Conservation (phyloP, 2,329 filamentous ascomycete genomes). For the Ascomycota sp. region DNA sequence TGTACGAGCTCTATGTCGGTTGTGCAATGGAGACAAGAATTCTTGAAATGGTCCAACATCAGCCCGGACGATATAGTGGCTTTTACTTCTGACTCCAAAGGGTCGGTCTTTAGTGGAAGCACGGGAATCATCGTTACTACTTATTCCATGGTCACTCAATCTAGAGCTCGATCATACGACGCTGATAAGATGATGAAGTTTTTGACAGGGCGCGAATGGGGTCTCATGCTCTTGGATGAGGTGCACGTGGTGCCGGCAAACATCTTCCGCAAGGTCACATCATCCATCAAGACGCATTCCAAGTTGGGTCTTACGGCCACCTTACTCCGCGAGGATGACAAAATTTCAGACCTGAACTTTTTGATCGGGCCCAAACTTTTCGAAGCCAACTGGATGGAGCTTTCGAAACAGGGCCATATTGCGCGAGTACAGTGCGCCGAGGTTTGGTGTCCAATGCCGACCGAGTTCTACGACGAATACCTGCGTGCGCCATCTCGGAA, state of each 20-base stretch:
- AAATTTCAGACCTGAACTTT: conserved; percentile 93
- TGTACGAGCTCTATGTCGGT: conserved; percentile 97
- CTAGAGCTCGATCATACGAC: conserved; percentile 68
- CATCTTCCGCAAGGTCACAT: conserved; percentile 87
- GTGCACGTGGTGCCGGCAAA: conserved; percentile 94
- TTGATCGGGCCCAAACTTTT: conserved; percentile 92
- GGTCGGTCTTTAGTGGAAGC: conserved; percentile 52
- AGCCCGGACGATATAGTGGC: conserved; percentile 80
- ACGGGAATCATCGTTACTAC: conserved; percentile 94
- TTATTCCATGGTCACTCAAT: conserved; percentile 96
- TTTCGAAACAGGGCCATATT: conserved; percentile 90
- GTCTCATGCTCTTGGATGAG: conserved; percentile 87
- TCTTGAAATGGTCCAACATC: conserved; percentile 93
- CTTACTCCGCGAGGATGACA: conserved; percentile 85
- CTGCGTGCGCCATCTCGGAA: conserved; percentile 38
- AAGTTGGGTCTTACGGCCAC: conserved; percentile 91
- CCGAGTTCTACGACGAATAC: conserved; percentile 93
- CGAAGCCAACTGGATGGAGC: conserved; percentile 98
- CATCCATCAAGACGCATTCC: conserved; percentile 78
- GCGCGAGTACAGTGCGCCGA: conserved; percentile 93
- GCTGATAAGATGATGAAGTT: conserved; percentile 97
- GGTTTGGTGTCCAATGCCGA: conserved; percentile 98
- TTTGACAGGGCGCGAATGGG: conserved; percentile 75
- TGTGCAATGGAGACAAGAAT: conserved; percentile 88
- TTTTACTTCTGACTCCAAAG: conserved; percentile 86